A percentile compares a stretch with the other conserved stretches of the same genome.
Evolutionary conservation across 495 filamentous ascomycete species (phyloP).

Genomic region (Aspergillus sparsus): DNA sequence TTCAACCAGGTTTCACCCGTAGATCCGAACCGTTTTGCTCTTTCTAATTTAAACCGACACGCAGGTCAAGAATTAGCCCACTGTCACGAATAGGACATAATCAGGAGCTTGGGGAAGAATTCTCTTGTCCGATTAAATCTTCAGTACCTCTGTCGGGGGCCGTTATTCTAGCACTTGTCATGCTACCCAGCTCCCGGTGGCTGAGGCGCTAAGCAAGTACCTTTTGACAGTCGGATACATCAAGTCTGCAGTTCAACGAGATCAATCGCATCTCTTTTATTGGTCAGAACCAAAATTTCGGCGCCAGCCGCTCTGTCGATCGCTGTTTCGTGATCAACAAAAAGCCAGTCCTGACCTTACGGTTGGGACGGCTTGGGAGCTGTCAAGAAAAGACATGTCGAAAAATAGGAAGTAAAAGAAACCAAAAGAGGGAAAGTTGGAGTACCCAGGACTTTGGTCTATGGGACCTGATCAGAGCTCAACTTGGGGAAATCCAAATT

Average conservation of each 20-base stretch:
- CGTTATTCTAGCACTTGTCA: neutral
- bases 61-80: too few species aligned
- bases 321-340: conserved; percentile 3
- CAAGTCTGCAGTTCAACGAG: neutral
- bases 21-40: too few species aligned
- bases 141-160: neutral
- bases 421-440: neutral
- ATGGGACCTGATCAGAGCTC: conserved; percentile 1
- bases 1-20: too few species aligned
- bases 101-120: too few species aligned
- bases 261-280: conserved; percentile 1
- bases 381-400: neutral
- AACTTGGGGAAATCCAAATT: neutral
- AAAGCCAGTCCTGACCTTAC: neutral
- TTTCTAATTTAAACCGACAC: too few species aligned
- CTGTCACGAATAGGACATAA: too few species aligned
- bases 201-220: conserved; percentile 2
- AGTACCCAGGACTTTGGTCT: conserved; percentile 1
- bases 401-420: neutral
- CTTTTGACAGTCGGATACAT: conserved; percentile 13
- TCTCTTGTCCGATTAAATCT: neutral
- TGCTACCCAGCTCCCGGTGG: conserved; percentile 2
- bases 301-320: conserved; percentile 3
- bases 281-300: neutral
- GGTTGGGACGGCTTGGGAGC: neutral